phyloP scores from a whole-genome alignment of 176 grass and related monocot genomes.

The Juncus effusus region DNA sequence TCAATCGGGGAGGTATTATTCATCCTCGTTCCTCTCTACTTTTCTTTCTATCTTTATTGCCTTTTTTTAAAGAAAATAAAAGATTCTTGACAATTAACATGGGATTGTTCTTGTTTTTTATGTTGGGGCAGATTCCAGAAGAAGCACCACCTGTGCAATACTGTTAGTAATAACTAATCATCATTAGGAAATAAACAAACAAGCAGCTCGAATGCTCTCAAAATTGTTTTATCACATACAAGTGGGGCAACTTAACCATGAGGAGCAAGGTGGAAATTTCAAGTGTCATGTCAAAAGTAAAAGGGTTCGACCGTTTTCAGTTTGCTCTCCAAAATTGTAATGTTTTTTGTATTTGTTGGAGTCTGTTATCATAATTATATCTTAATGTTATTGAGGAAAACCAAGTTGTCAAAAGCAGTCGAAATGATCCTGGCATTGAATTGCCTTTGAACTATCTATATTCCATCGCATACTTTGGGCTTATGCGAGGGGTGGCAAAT shows the following conservation, averaged over 20 bases:
- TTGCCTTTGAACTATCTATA: too few relatives aligned
- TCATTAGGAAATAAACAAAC: background rate
- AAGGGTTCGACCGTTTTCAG: background rate
- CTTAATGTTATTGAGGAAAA: background rate
- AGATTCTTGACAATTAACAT: background rate
- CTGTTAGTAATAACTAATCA: background rate
- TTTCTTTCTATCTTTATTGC: background rate
- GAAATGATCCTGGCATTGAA: too few relatives aligned
- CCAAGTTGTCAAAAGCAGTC: too few relatives aligned
- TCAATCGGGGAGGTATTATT: slow-evolving; percentile 63
- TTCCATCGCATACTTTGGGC: too few relatives aligned
- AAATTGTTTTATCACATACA: background rate
- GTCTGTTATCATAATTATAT: background rate
- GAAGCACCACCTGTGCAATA: slow-evolving; percentile 9
- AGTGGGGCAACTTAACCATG: too few relatives aligned
- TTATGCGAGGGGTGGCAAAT: too few relatives aligned
- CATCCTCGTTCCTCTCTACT: background rate
- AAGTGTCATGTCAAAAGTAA: too few relatives aligned
- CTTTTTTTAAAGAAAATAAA: background rate
- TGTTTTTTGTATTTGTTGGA: background rate
- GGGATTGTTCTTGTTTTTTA: background rate
- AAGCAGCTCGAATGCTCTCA: background rate
- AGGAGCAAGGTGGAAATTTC: too few relatives aligned
- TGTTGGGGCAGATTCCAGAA: slow-evolving; percentile 20
- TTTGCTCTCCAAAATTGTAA: background rate